Conservation (phyloP, 2,329 filamentous ascomycete species). For the Fusarium sp. region DNA sequence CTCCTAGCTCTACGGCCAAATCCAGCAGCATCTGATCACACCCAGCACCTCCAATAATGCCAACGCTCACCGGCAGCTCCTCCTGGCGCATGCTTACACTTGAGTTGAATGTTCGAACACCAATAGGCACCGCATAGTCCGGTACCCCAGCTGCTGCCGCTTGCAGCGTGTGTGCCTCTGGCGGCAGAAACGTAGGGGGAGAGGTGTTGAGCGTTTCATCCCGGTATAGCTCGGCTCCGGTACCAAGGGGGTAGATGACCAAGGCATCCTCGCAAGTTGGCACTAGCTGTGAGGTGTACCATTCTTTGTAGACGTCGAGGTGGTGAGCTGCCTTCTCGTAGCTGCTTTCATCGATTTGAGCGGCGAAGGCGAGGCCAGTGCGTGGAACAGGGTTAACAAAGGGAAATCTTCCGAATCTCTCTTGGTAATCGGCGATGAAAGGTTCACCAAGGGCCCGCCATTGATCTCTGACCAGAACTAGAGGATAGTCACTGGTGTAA, state of each 20-base stretch:
- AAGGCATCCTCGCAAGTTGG: not conserved
- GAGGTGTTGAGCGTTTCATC: not conserved
- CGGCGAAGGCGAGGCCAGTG: not conserved
- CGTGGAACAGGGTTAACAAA: not conserved
- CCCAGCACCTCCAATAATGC: not conserved
- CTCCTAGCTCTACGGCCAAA: not conserved
- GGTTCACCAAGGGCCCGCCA: not conserved
- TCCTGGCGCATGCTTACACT: not conserved
- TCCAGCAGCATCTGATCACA: not conserved
- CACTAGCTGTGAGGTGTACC: not conserved
- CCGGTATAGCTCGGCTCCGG: not conserved
- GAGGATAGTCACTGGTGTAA: not conserved
- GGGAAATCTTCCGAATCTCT: not conserved
- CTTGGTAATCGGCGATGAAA: not conserved
- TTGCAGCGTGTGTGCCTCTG: not conserved
- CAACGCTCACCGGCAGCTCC: not conserved
- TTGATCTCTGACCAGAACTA: not conserved
- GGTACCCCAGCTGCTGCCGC: not conserved
- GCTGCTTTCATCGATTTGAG: not conserved
- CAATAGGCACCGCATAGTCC: not conserved
- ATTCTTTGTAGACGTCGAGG: not conserved
- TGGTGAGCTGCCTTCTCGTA: not conserved
- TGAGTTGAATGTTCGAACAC: not conserved
- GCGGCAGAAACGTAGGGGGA: not conserved
- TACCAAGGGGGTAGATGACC: not conserved